Evolutionary conservation across 768 basidiomycete genomes (phyloP).

Genomic region (Naganishia friedmannii): DNA sequence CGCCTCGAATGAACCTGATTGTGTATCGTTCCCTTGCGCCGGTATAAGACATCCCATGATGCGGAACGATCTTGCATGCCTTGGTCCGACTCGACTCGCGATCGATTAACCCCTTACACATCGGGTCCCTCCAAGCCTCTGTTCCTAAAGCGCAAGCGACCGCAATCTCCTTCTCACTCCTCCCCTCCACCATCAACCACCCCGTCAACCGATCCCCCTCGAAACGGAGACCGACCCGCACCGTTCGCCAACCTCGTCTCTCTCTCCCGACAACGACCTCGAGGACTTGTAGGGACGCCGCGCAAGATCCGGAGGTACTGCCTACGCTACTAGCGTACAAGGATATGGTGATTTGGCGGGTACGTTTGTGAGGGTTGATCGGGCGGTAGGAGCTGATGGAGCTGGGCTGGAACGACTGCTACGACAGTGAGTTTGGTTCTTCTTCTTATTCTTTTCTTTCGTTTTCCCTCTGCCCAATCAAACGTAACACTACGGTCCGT

Average conservation of each 20-base stretch:
- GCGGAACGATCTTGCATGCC: conserved; percentile 37
- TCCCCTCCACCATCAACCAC: too few species aligned
- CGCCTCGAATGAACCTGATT: too few species aligned
- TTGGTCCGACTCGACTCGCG: conserved; percentile 36
- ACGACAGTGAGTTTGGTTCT: conserved; percentile 38
- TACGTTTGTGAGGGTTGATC: conserved; percentile 47
- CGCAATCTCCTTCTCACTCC: conserved; percentile 42
- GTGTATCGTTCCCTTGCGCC: too few species aligned
- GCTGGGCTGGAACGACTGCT: conserved; percentile 41
- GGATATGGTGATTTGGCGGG: conserved; percentile 46
- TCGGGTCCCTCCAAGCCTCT: too few species aligned
- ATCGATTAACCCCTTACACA: conserved; percentile 28
- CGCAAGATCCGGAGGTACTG: conserved; percentile 47
- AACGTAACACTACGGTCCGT: too few species aligned
- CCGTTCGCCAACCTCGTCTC: too few species aligned
- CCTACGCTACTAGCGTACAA: conserved; percentile 48
- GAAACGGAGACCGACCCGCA: too few species aligned
- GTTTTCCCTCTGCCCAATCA: too few species aligned
- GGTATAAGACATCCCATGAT: conserved; percentile 44
- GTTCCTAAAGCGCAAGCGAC: conserved; percentile 44
- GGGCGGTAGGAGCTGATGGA: conserved; percentile 44
- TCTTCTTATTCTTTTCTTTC: too few species aligned
- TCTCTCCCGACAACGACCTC: conserved; percentile 34
- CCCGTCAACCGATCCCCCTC: too few species aligned
- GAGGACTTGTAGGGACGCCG: conserved; percentile 21